Base-by-base conservation (phyloP, 2,329 filamentous ascomycete genomes). In the Acrocalymma vagum region DNA sequence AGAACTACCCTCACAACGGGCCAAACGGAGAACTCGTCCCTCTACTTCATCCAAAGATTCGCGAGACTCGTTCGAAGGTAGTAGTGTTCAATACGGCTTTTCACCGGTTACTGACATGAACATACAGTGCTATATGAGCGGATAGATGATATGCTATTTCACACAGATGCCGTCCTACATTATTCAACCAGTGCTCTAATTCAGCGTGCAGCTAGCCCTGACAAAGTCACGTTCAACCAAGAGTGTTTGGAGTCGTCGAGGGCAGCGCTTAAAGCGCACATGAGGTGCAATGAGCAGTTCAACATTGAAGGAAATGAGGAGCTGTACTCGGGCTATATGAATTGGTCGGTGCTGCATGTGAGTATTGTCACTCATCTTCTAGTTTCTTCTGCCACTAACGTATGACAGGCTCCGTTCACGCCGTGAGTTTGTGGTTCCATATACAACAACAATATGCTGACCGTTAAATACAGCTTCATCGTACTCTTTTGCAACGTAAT, bases 401-500 rank as follows among this genome's bases (percentile, higher is more conserved):
- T n/a, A 18, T 23, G 11, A 13, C 61, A 72, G 43, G 63, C 70
- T 4, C 73, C 73, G 2, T 76, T 76, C 48, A 70, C 72, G 17
- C 73, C 72, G n/a, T n/a, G n/a, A n/a, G n/a, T n/a, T n/a, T n/a
- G n/a, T n/a, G n/a, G n/a, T n/a, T n/a, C n/a, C n/a, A n/a, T n/a
- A n/a, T n/a, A n/a, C n/a, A n/a, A n/a, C n/a, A n/a, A n/a, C n/a
- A n/a, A n/a, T n/a, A n/a, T n/a, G n/a, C n/a, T n/a, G n/a, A n/a
- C n/a, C n/a, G n/a, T n/a, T n/a, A n/a, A n/a, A n/a, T n/a, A n/a
- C n/a, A n/a, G n/a, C 0, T 76, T 75, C 42, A 72, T 75, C 9
- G 71, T 75, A 2, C 55, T 73, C 6, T 75, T 75, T 53, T 73
- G 71, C 52, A 68, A 75, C 40, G 62, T 67, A 2, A 70, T 75